Evolutionary conservation across 2,329 filamentous ascomycete species (phyloP).

Genomic region (Bipolaris bicolor): DNA sequence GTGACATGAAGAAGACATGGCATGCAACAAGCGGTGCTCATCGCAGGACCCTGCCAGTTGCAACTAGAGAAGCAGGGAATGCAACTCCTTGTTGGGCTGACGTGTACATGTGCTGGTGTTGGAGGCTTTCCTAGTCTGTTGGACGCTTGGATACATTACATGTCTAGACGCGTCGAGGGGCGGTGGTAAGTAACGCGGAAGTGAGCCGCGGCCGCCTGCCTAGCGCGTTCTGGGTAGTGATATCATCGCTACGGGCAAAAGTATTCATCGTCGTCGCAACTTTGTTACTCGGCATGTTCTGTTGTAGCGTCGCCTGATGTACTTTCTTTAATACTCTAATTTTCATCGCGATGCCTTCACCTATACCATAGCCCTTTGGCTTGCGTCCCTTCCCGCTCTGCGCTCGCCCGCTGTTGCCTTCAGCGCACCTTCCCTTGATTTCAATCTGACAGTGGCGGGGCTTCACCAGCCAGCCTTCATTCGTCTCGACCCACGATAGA

Average conservation of each 20-base stretch:
- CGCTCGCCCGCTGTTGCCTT: conserved; percentile 24
- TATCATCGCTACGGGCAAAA: conserved; percentile 25
- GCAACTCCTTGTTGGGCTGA: not conserved
- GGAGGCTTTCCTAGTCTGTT: not conserved
- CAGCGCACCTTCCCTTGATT: conserved; percentile 10
- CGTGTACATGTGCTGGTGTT: not conserved
- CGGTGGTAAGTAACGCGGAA: conserved; percentile 9
- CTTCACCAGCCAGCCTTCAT: not conserved
- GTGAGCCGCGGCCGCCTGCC: conserved; percentile 15
- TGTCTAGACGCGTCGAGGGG: not conserved
- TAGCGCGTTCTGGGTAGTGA: conserved; percentile 29
- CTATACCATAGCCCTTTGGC: not conserved
- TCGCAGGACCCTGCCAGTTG: not conserved
- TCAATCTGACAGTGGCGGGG: not conserved
- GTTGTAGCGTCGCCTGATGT: not conserved
- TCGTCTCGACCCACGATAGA: not conserved
- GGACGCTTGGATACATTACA: not conserved
- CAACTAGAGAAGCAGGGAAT: not conserved
- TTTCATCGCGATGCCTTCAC: not conserved
- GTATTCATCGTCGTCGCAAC: conserved; percentile 4
- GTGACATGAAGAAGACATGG: not conserved
- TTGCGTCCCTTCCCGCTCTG: conserved; percentile 1
- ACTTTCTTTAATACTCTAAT: not conserved
- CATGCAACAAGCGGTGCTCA: not conserved
- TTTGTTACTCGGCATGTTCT: conserved; percentile 1